These are phyloP conservation scores for Millerozyma acaciae DNA, from an alignment of 805 yeast species.

Conservation along the genomic window DNA sequence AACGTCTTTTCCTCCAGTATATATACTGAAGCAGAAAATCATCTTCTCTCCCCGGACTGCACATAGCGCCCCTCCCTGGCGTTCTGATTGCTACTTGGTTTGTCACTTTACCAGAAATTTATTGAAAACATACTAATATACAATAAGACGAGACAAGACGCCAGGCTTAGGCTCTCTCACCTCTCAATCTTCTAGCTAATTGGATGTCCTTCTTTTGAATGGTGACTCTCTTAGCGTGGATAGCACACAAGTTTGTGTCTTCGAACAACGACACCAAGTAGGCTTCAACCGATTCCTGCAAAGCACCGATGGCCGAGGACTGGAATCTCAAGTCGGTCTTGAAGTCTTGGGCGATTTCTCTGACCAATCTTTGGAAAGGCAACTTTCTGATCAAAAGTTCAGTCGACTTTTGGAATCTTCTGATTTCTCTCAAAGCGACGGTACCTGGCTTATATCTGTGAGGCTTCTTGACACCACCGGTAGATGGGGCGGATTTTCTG, in stretches of 20 bases:
- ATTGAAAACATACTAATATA: slow-evolving; percentile 9
- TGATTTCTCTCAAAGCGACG: slow-evolving; percentile 47
- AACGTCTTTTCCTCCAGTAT: too few relatives aligned
- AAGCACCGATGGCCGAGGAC: slow-evolving; percentile 45
- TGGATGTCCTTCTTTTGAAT: slow-evolving; percentile 47
- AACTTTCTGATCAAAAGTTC: slow-evolving; percentile 45
- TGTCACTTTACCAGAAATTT: too few relatives aligned
- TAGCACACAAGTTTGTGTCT: slow-evolving; percentile 48
- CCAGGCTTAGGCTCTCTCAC: slow-evolving; percentile 38
- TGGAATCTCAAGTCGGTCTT: slow-evolving; percentile 46
- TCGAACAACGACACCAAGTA: slow-evolving; percentile 45
- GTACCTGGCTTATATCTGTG: slow-evolving; percentile 51
- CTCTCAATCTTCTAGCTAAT: slow-evolving; percentile 48
- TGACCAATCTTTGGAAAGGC: slow-evolving; percentile 46
- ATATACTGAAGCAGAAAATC: too few relatives aligned
- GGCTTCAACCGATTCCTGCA: slow-evolving; percentile 46
- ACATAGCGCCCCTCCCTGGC: too few relatives aligned
- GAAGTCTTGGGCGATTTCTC: slow-evolving; percentile 47
- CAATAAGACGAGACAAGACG: slow-evolving; percentile 6
- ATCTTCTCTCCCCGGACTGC: too few relatives aligned
- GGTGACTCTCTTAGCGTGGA: slow-evolving; percentile 47
- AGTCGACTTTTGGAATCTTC: slow-evolving; percentile 46
- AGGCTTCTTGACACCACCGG: slow-evolving; percentile 47
- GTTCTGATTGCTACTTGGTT: too few relatives aligned
- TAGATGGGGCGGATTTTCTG: slow-evolving; percentile 45